These are phyloP conservation scores for Diaporthe amygdali DNA, from an alignment of 2,329 filamentous ascomycete species.

Conservation along the genomic window DNA sequence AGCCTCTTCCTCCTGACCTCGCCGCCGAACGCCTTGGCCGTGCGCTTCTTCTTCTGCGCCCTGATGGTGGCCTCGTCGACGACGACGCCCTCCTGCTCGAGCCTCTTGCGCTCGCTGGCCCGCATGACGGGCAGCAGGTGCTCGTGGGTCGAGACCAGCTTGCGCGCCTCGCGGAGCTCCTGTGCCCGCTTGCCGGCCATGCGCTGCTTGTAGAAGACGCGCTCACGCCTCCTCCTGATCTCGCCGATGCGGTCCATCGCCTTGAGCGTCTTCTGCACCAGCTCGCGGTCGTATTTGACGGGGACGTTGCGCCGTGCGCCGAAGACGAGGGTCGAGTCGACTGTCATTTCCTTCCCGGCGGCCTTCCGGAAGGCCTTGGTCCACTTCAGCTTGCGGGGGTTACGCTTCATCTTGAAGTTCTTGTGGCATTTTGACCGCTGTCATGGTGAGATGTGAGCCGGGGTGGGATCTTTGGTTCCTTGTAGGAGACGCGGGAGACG, in stretches of 20 bases:
- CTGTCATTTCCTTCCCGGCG: constrained; percentile 85
- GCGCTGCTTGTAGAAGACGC: constrained; percentile 91
- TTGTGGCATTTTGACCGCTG: constrained; percentile 69
- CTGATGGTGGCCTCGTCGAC: constrained; percentile 35
- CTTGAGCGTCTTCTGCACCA: constrained; percentile 84
- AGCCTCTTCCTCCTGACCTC: constrained; percentile 45
- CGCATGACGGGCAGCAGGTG: constrained; percentile 83
- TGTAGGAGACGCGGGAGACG: not conserved
- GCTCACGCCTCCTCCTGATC: constrained; percentile 82
- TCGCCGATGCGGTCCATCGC: constrained; percentile 92
- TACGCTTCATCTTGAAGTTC: constrained; percentile 93
- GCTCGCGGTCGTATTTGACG: constrained; percentile 92
- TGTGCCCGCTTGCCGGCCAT: constrained; percentile 90
- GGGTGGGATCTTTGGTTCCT: not conserved
- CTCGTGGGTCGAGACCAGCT: constrained; percentile 89
- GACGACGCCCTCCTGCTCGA: constrained; percentile 40
- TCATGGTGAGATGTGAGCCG: not conserved
- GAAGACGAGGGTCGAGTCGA: constrained; percentile 93
- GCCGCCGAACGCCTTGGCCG: constrained; percentile 43
- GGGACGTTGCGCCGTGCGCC: constrained; percentile 92
- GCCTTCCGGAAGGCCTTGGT: constrained; percentile 88
- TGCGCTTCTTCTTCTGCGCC: constrained; percentile 32
- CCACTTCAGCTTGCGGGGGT: constrained; percentile 92
- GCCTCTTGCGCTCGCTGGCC: constrained; percentile 57
- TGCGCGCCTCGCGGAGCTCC: constrained; percentile 79